Evolutionary conservation across 176 grass and related monocot genomes (phyloP), one percentile per base, ranked within the genome.

Genomic region (Poa pratensis): DNA sequence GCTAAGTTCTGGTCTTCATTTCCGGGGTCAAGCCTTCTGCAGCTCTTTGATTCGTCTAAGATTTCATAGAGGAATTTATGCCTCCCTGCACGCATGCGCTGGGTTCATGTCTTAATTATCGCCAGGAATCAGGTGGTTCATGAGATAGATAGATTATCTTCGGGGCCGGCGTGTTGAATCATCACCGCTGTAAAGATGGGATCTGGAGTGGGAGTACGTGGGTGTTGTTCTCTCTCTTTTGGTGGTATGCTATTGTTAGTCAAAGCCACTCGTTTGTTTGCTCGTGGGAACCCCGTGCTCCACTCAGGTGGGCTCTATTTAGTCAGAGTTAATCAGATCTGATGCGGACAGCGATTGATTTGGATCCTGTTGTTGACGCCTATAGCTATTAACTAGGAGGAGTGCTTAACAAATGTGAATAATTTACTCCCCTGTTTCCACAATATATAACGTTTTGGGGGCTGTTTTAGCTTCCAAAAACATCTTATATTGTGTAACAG

Each of bases 191-290:
- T 50, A 50, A 50, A 50, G 48, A 50, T 50, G 13, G 48, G 17
- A 24, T 54, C 7, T 14, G 52, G 40, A 34, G 37, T 24, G 58
- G 69, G n/a, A 6, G 86, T 88, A 51, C 23, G 69, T 46, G 39
- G 69, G 19, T 5, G 39, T 4, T 69, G 37, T 69, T 64, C 20
- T 27, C 19, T 51, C 16, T 51, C 39, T 27, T 49, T 89, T 37
- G 77, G 78, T 53, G 40, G 3, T 61, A 7, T 68, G 83, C 78
- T 46, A 82, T 64, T 70, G 64, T 40, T 64, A 58, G 88, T 78
- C n/a, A n/a, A n/a, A n/a, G n/a, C n/a, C n/a, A n/a, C n/a, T n/a
- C n/a, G n/a, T n/a, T n/a, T n/a, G n/a, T n/a, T n/a, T n/a, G n/a
- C n/a, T n/a, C n/a, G 34, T 58, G 55, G 8, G 55, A 59, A 59